These are phyloP conservation scores for Elaeis oleifera DNA, from an alignment of 202 grass and related monocot genomes.

Conservation along the genomic window DNA sequence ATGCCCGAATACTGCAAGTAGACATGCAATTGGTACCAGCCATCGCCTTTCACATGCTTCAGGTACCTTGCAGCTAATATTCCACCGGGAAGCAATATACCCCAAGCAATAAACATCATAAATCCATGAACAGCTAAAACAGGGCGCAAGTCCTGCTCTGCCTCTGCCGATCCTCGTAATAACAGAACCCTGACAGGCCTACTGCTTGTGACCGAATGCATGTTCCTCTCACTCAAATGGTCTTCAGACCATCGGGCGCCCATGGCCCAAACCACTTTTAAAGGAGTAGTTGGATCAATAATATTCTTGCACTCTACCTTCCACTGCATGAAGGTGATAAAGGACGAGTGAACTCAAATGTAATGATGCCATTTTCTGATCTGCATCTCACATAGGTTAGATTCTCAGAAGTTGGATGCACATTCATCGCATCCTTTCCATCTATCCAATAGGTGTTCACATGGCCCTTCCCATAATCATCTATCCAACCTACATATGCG, in stretches of 20 bases:
- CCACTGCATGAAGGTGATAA: slow-evolving; percentile 56
- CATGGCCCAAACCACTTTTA: slow-evolving; percentile 91
- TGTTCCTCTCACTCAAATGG: slow-evolving; percentile 47
- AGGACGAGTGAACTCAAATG: slow-evolving; percentile 76
- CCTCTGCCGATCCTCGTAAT: slow-evolving; percentile 64
- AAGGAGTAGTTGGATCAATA: slow-evolving; percentile 70
- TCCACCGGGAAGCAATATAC: slow-evolving; percentile 59
- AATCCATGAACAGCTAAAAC: slow-evolving; percentile 87
- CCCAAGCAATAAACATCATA: slow-evolving; percentile 97
- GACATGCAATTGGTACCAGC: slow-evolving; percentile 77
- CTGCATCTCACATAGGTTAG: slow-evolving; percentile 61
- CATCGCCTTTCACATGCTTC: slow-evolving; percentile 67
- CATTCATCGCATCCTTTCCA: slow-evolving; percentile 49
- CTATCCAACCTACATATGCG: slow-evolving; percentile 88
- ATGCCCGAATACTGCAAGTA: slow-evolving; percentile 70
- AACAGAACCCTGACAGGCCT: slow-evolving; percentile 53
- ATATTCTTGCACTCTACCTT: slow-evolving; percentile 81
- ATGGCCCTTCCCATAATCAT: slow-evolving; percentile 54
- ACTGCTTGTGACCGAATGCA: slow-evolving; percentile 90
- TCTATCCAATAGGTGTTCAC: slow-evolving; percentile 81
- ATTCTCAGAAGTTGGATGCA: slow-evolving; percentile 65
- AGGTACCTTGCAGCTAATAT: slow-evolving; percentile 73
- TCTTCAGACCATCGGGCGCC: slow-evolving; percentile 66
- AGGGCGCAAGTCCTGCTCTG: slow-evolving; percentile 64
- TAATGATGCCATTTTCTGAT: slow-evolving; percentile 61